Conservation (phyloP, 768 basidiomycete genomes). For the Xerocomellus dryophilus region DNA sequence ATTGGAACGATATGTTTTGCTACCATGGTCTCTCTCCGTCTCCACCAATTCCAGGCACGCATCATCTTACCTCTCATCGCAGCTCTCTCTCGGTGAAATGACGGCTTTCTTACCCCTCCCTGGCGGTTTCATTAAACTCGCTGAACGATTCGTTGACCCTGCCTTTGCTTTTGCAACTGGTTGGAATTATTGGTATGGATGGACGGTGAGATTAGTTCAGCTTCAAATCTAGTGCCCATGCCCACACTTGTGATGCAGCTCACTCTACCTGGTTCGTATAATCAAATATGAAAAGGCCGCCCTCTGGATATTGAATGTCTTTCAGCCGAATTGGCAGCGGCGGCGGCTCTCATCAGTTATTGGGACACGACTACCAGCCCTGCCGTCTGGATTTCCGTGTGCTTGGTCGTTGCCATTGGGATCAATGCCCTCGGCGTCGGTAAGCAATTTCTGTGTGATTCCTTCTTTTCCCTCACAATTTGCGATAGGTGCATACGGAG, state of each 20-base stretch:
- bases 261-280: not conserved
- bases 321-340: constrained; percentile 1
- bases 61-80: not conserved
- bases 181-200: constrained; percentile 7
- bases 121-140: too few species aligned
- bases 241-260: not conserved
- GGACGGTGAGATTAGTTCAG: not conserved
- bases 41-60: not conserved
- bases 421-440: too few species aligned
- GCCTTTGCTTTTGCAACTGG: not conserved
- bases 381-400: not conserved
- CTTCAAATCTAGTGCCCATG: not conserved
- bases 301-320: not conserved
- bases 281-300: not conserved
- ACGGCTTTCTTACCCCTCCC: not conserved
- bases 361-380: not conserved
- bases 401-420: not conserved
- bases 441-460: too few species aligned
- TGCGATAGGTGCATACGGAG: too few species aligned
- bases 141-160: too few species aligned
- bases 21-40: not conserved
- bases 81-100: constrained; percentile 6
- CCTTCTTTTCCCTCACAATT: too few species aligned
- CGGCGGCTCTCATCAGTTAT: not conserved
- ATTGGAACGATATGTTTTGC: not conserved